These are phyloP conservation scores for Pseudogymnoascus sp. DNA, from an alignment of 2,329 filamentous ascomycete species.

Conservation along the genomic window DNA sequence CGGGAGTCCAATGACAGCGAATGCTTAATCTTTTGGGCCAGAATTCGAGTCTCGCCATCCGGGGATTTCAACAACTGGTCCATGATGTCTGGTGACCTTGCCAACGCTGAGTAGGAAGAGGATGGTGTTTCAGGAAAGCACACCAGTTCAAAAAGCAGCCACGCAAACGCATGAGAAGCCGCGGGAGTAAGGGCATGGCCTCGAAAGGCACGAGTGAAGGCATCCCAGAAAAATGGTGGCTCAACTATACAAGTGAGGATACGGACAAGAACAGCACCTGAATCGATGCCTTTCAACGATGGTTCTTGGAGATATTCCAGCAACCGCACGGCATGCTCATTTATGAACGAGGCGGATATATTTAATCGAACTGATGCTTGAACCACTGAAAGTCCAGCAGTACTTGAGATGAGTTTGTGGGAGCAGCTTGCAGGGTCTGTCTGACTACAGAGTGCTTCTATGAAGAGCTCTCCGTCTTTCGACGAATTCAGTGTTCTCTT, in stretches of 20 bases:
- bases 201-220: constrained; percentile 20
- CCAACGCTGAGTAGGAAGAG: constrained; percentile 22
- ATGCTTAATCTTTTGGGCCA: constrained; percentile 38
- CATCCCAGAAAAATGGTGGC: constrained; percentile 44
- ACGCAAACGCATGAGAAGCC: constrained; percentile 31
- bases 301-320: constrained; percentile 31
- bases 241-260: constrained; percentile 41
- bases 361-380: constrained; percentile 38
- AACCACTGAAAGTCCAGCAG: constrained; percentile 30
- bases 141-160: constrained; percentile 40
- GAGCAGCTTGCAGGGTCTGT: constrained; percentile 34
- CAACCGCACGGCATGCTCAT: constrained; percentile 28
- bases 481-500: constrained; percentile 32
- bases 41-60: constrained; percentile 24
- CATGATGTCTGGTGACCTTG: constrained; percentile 24
- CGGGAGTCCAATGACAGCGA: constrained; percentile 26
- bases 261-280: constrained; percentile 33
- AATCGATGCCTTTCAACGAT: constrained; percentile 17
- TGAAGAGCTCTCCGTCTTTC: constrained; percentile 37
- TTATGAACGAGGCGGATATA: constrained; percentile 37
- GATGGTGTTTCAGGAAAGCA: constrained; percentile 25
- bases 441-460: constrained; percentile 42
- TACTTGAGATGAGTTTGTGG: constrained; percentile 34
- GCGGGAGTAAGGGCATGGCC: constrained; percentile 22
- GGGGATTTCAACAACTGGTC: constrained; percentile 18